phyloP scores from a whole-genome alignment of 345 rosid species.

The Arabidopsis arenosa region DNA sequence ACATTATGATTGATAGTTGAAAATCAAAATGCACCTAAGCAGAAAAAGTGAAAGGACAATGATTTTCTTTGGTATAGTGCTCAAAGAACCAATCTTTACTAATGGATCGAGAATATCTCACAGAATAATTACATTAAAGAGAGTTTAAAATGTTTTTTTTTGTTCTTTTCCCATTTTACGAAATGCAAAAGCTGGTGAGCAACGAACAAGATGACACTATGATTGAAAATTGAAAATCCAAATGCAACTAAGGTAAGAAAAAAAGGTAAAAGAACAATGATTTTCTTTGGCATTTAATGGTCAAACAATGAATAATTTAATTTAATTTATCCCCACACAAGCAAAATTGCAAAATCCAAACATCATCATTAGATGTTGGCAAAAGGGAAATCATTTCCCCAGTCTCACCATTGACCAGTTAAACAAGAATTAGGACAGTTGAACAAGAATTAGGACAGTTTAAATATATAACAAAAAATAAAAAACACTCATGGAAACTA shows the following conservation, averaged over 20 bases:
- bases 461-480: too few relatives aligned
- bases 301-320: constrained; percentile 33
- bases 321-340: constrained; percentile 35
- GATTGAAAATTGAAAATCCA: constrained; percentile 41
- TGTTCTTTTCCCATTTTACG: neutral
- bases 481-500: constrained; percentile 26
- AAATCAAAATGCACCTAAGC: neutral
- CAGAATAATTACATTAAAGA: neutral
- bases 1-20: constrained; percentile 19
- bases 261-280: constrained; percentile 24
- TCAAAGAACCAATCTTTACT: constrained; percentile 26
- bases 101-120: constrained; percentile 1
- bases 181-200: constrained; percentile 26
- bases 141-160: neutral
- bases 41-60: constrained; percentile 16
- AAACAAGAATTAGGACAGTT: constrained; percentile 13
- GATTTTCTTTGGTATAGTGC: constrained; percentile 14
- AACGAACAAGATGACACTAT: constrained; percentile 38
- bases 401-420: constrained; percentile 32
- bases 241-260: constrained; percentile 23
- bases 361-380: constrained; percentile 44
- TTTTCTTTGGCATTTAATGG: constrained; percentile 31
- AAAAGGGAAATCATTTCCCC: constrained; percentile 30
- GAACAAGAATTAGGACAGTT: neutral
- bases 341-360: constrained; percentile 43